Base-by-base conservation (phyloP, 2,329 filamentous ascomycete genomes). In the Acephala macrosclerotiorum region DNA sequence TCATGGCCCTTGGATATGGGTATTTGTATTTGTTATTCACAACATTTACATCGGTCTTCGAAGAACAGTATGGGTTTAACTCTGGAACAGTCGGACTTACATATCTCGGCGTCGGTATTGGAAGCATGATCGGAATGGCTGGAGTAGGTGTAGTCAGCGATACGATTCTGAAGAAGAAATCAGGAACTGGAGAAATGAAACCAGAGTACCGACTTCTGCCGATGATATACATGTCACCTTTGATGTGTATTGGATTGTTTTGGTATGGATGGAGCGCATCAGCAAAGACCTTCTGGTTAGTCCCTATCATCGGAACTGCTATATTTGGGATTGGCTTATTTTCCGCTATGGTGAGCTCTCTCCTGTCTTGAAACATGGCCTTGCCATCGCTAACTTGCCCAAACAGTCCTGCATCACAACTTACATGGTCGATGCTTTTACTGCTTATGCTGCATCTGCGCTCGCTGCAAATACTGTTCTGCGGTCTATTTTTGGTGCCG, bases 21-120 rank as follows among this genome's bases (percentile, higher is more conserved):
- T n/a, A 42, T 14, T 76, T 85, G 0, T 86, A 85, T 70, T 83
- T 82, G 0, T 83, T 85, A 56, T 76, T 85, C 1, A 78, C 81
- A 1, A 83, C 84, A 0, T 84, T 82, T 72, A 77, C 79, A 0
- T 81, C 78, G 58, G 81, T 86, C 57, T 86, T 84, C 62, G 76
- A 78, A 29, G 60, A 76, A 3, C 77, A 76, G 0, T 83, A 84
- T 49, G 76, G 73, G 4, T 77, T 83, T 20, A 70, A 67, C 0
- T 74, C 76, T 3, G 70, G 80, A 0, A 74, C 71, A 25, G 75
- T 78, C 14, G 79, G 79, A 60, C 74, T 80, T 29, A 73, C 77
- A 49, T 84, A 80, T 71, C 65, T 79, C 16, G 76, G 79, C 26
- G 78, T 84, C 68, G 78, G 78, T 2, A 58, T 79, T 0, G 80